Evolutionary conservation across 805 yeast species (phyloP), one percentile per base, ranked within the genome.

Genomic region (Saccharomycopsis selenospora): DNA sequence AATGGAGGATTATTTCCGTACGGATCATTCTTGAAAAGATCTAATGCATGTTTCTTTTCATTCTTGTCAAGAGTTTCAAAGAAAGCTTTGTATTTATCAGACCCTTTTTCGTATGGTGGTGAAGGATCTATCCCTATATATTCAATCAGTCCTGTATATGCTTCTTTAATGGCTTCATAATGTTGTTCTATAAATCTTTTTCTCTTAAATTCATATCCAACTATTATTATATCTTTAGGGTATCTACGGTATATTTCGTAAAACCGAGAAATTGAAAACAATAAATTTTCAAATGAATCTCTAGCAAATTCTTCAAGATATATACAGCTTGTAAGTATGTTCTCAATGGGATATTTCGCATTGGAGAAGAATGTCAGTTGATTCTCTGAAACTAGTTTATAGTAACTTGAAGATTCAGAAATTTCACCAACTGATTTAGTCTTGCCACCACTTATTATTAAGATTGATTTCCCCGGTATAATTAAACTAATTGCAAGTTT

Each of bases 251-350:
- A 60, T 1, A 71, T 51, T 54, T 80, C 79, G 26, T 72, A 61
- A 59, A 71, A 85, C 45, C 78, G 65, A 29, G 75, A 68, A 2
- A 82, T 55, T 54, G 83, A 77, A 61, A 77, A 84, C 2, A 84
- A 51, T 4, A 85, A 74, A 61, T 86, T 86, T 59, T 86, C 95
- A 59, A 82, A 82, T 1, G 93, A 84, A 61, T 86, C 95, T 36
- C 87, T 65, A 0, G 95, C 88, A 60, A 62, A 82, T 55, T 83
- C 90, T 58, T 86, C 95, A 1, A 79, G 64, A 4, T 68, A 52
- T 0, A 82, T 62, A 42, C 67, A 43, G 8, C 56, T 46, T 17
- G 56, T 18, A n/a, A n/a, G n/a, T 10, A 59, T 42, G 4, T 17
- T 20, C 3, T 23, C 33, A 17, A 25, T 22, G 49, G 53, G 33